Base-by-base conservation (phyloP, 495 filamentous ascomycete species). In the Parathielavia hyrcaniae region DNA sequence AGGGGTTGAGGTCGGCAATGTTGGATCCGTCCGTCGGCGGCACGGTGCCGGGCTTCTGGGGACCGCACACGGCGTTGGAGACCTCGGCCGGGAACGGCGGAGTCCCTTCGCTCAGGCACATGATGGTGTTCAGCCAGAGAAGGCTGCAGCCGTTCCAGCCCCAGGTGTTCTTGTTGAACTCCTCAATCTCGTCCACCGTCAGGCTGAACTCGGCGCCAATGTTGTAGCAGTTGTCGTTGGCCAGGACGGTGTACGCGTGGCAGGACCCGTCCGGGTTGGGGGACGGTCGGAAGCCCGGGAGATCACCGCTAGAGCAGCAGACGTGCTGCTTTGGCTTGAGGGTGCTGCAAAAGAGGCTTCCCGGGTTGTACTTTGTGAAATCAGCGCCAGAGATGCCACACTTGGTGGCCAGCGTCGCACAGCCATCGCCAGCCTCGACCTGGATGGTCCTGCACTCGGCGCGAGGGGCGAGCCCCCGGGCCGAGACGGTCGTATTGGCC, bases 211-310 rank as follows among this genome's bases (percentile, higher is more conserved):
- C 51, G 4, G 64, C 68, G 8, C 54, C 69, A 1, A 75, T 55
- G 10, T 20, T 40, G n/a, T 12, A 3, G 61, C 74, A 77, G 12
- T 22, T 58, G 46, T 82, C 79, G 4, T 59, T 62, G 0, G 54
- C 14, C n/a, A 62, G 10, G 19, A 74, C 69, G 1, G 39, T 53
- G 65, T 81, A 73, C 0, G 62, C 52, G 1, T 56, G 54, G 55
- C 80, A 83, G 1, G 61, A 59, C 11, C 78, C 78, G 52, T 81
- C 68, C 0, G 67, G 11, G 38, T 75, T 65, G 0, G 71, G 72
- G 49, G 67, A 62, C 0, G 78, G 79, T 7, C 54, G 57, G n/a
- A 61, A 56, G 58, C 79, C 68, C 0, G 73, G 71, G 4, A 74
- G 58, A 0, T 50, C 23, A 19, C 77, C 79, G 0, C 57, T 13